Evolutionary conservation across 495 filamentous ascomycete genomes (phyloP), one percentile per base, ranked within the genome.

Genomic region (Trichocladium antarcticum): DNA sequence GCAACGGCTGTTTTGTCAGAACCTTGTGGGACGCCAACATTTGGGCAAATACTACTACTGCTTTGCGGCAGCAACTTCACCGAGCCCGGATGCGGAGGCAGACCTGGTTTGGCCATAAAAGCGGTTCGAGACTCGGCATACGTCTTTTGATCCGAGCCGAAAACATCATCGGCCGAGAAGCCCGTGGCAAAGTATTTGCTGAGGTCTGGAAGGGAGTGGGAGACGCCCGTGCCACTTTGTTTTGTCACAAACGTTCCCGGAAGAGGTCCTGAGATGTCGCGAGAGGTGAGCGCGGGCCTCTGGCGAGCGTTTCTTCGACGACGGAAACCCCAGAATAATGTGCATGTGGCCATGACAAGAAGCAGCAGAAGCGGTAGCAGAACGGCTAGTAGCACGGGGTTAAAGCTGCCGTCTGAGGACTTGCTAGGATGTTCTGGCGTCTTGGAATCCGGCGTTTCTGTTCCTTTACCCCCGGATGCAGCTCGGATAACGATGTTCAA

Each of bases 401-500:
- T 59, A 39, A 57, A 42, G 0, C 35, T 41, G n/a, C 37, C n/a
- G 17, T 34, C 31, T 12, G 9, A 10, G 11, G 9, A 10, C 5
- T 1, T 12, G 17, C 14, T 8, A 29, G 5, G 27, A 29, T 29
- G 12, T 11, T 2, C 29, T 1, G 54, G 32, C 8, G 39, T 21
- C 7, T 31, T 20, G 12, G 22, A 5, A 15, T 35, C 17, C 6
- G 44, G 7, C 1, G 28, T 27, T 40, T 62, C 24, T 7, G 31
- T 45, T 5, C 51, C 49, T 19, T 39, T 42, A 43, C 53, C 54
- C 20, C 40, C 36, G n/a, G 52, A 32, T 14, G n/a, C 42, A 3
- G 53, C 45, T 3, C 65, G 57, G 19, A 85, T 57, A 15, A 71
- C 59, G 9, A 87, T 65, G 0, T 64, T 69, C 42, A 87, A 70